Evolutionary conservation across 176 grass and related monocot genomes (phyloP).

Genomic region (Areca catechu): DNA sequence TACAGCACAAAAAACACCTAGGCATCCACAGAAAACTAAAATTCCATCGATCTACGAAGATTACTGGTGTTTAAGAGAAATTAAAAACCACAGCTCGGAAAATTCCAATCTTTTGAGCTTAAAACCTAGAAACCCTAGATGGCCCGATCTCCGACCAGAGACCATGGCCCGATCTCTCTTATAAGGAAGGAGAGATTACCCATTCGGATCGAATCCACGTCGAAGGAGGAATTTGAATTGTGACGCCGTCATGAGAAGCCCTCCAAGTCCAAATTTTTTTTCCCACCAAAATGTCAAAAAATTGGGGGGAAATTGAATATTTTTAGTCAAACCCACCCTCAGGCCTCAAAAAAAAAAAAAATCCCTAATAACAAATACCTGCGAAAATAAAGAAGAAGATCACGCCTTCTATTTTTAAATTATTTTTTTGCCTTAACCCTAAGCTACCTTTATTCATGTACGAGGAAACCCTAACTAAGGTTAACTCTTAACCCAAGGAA

Average conservation of each 20-base stretch:
- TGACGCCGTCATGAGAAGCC: background rate
- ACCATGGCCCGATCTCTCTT: background rate
- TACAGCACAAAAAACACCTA: too few relatives aligned
- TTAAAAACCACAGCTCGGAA: background rate
- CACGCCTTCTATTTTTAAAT: constrained; percentile 6
- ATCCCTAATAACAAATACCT: constrained; percentile 22
- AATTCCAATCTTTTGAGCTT: background rate
- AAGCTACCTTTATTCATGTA: constrained; percentile 24
- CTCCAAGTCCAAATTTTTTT: constrained; percentile 11
- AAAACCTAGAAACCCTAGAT: constrained; percentile 2
- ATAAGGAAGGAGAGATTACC: constrained; percentile 14
- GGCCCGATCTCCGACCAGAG: constrained; percentile 6
- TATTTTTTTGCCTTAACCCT: constrained; percentile 10
- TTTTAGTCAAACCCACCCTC: constrained; percentile 16
- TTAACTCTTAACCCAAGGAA: constrained; percentile 19
- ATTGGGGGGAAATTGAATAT: constrained; percentile 4
- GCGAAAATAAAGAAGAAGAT: constrained; percentile 14
- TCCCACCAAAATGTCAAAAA: constrained; percentile 10
- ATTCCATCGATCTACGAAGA: constrained; percentile 1
- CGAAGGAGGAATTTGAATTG: constrained; percentile 6
- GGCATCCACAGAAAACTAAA: background rate
- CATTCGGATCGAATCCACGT: constrained; percentile 11
- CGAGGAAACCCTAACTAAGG: constrained; percentile 18
- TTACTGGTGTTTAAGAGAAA: background rate
- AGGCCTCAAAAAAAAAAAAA: constrained; percentile 3